Evolutionary conservation across 2,329 filamentous ascomycete genomes (phyloP).

Genomic region (Pseudocercospora eumusae): DNA sequence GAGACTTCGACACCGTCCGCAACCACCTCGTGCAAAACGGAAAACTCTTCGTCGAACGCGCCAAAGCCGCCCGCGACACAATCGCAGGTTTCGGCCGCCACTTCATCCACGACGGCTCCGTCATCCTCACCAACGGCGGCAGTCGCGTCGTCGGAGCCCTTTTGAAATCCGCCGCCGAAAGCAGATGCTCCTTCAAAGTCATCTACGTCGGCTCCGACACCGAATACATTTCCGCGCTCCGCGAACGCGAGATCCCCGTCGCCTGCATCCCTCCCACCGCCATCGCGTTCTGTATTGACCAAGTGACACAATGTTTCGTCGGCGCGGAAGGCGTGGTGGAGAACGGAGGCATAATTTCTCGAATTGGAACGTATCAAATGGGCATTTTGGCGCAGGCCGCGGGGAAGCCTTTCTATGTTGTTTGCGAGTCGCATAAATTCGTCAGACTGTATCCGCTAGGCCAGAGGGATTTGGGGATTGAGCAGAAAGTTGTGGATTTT

Average conservation of each 20-base stretch:
- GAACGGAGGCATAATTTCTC: conserved; percentile 87
- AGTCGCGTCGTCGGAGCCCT: conserved; percentile 80
- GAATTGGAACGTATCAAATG: conserved; percentile 84
- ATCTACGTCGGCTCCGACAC: conserved; percentile 62
- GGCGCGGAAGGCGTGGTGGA: conserved; percentile 84
- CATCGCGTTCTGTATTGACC: conserved; percentile 75
- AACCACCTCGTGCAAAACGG: conserved; percentile 84
- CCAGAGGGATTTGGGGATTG: conserved; percentile 77
- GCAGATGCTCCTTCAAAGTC: conserved; percentile 78
- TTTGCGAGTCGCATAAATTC: conserved; percentile 96
- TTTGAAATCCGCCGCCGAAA: conserved; percentile 71
- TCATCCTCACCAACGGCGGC: conserved; percentile 87
- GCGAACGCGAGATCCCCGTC: conserved; percentile 75
- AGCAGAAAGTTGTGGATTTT: conserved; percentile 77
- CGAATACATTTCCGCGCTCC: conserved; percentile 72
- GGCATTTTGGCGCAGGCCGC: conserved; percentile 73
- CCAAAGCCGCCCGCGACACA: conserved; percentile 78
- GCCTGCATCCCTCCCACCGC: conserved; percentile 76
- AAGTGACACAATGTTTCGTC: conserved; percentile 68
- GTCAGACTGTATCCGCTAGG: conserved; percentile 80
- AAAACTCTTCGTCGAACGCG: conserved; percentile 79
- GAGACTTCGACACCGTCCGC: conserved; percentile 79
- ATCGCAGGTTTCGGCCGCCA: conserved; percentile 78
- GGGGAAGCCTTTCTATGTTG: conserved; percentile 82
- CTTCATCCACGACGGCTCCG: conserved; percentile 75